Percentiles rank a stretch among this genome's conserved stretches.
Evolutionary conservation across 441 rosid species (phyloP).

Genomic region (Hura crepitans): DNA sequence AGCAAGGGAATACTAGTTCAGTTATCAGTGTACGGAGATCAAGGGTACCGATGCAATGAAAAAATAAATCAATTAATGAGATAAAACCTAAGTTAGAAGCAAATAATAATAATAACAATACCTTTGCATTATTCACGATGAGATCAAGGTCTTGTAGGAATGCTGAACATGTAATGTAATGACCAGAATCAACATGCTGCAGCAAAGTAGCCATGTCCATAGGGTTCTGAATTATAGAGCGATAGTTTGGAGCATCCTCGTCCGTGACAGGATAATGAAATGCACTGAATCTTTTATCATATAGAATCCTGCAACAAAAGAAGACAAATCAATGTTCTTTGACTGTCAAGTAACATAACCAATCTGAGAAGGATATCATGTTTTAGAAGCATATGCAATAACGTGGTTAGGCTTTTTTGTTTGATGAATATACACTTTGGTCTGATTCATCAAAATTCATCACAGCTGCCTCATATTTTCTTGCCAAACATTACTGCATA

Average conservation of each 20-base stretch:
- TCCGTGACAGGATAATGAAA: constrained; percentile 94
- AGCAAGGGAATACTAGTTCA: no score
- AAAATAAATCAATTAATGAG: not conserved
- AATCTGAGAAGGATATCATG: not conserved
- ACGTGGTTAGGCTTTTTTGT: not conserved
- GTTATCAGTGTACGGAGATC: not conserved
- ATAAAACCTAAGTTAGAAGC: not conserved
- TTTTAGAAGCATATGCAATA: not conserved
- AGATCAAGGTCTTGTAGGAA: constrained; percentile 89
- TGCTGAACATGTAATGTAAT: constrained; percentile 71
- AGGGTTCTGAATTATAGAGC: constrained; percentile 81
- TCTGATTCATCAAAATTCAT: constrained; percentile 5
- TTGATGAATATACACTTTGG: not conserved
- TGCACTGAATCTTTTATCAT: constrained; percentile 84
- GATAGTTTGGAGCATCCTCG: constrained; percentile 97
- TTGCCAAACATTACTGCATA: not conserved
- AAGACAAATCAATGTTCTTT: not conserved
- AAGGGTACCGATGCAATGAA: not conserved
- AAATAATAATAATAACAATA: constrained; percentile 17
- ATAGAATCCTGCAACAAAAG: constrained; percentile 60
- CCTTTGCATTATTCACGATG: constrained; percentile 90
- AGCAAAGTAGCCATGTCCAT: constrained; percentile 92
- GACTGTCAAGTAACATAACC: not conserved
- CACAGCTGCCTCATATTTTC: not conserved
- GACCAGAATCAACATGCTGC: constrained; percentile 90